Percentiles rank a stretch among this genome's conserved stretches.
These are phyloP conservation scores for Cyclotella choctawhatcheeana DNA, from an alignment of 108 stramenopile genomes.

Conservation along the genomic window DNA sequence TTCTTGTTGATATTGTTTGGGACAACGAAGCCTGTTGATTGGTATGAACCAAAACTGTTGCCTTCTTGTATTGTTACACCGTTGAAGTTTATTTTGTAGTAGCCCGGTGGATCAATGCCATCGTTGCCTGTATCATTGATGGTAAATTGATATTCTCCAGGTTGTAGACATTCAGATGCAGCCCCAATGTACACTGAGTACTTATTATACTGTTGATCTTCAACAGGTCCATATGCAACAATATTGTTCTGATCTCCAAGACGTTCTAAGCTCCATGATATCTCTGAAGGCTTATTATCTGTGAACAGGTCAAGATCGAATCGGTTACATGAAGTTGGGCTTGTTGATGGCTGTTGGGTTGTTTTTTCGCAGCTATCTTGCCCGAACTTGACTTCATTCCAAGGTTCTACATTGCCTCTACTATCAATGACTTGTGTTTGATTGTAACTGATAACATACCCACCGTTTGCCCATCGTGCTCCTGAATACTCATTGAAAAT, in stretches of 20 bases:
- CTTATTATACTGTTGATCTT: not conserved
- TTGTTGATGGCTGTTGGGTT: not conserved
- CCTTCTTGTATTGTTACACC: conserved; percentile 5
- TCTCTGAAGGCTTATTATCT: conserved; percentile 4
- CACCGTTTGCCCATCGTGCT: not conserved
- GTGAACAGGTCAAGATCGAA: conserved; percentile 8
- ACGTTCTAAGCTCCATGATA: not conserved
- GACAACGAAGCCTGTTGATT: conserved; percentile 1
- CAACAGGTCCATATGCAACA: conserved; percentile 1
- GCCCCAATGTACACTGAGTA: not conserved
- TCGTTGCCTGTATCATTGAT: not conserved
- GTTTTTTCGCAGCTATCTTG: not conserved
- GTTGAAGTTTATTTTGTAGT: conserved; percentile 9
- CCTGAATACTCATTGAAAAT: conserved; percentile 15
- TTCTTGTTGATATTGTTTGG: too few relatives aligned
- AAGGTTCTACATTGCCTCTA: not conserved
- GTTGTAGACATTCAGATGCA: conserved; percentile 5
- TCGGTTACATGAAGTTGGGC: not conserved
- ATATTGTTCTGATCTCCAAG: not conserved
- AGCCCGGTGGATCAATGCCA: conserved; percentile 1
- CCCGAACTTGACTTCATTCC: not conserved
- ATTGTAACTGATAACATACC: conserved; percentile 8
- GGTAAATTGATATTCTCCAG: conserved; percentile 13
- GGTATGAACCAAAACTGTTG: not conserved
- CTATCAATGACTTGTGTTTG: not conserved